Conservation (phyloP, 257 asterid species). For the Apocynum venetum region DNA sequence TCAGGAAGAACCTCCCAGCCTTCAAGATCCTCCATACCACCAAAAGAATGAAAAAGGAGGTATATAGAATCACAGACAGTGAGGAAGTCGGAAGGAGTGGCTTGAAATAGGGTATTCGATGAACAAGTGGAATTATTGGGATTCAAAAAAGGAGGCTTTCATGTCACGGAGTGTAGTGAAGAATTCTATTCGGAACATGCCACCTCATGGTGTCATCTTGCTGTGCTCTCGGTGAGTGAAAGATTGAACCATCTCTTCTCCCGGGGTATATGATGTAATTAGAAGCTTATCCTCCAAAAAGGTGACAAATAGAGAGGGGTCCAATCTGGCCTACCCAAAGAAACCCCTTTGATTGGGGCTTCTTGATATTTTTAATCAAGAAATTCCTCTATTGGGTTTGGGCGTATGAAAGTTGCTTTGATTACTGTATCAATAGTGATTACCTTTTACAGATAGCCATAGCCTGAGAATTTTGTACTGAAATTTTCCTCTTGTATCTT, state of each 20-base stretch:
- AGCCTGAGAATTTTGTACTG: not conserved
- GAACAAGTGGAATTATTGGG: conserved; percentile 9
- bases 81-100: not conserved
- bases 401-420: not conserved
- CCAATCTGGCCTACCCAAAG: conserved; percentile 2
- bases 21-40: conserved; percentile 44
- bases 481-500: not conserved
- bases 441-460: not conserved
- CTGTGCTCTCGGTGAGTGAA: conserved; percentile 25
- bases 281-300: conserved; percentile 23
- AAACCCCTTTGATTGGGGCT: conserved; percentile 16
- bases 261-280: conserved; percentile 9
- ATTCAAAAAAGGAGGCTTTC: conserved; percentile 29
- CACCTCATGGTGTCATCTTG: conserved; percentile 26
- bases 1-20: conserved; percentile 84
- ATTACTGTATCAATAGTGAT: not conserved
- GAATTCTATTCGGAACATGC: conserved; percentile 20
- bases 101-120: conserved; percentile 4
- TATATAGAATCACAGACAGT: accelerated
- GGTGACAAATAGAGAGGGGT: conserved; percentile 22
- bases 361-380: conserved; percentile 11
- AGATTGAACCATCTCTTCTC: not conserved
- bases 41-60: not conserved
- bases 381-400: not conserved
- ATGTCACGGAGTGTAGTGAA: conserved; percentile 29